Evolutionary conservation across 2,329 filamentous ascomycete genomes (phyloP), one percentile per base, ranked within the genome.

Genomic region (Aspergillus persii): DNA sequence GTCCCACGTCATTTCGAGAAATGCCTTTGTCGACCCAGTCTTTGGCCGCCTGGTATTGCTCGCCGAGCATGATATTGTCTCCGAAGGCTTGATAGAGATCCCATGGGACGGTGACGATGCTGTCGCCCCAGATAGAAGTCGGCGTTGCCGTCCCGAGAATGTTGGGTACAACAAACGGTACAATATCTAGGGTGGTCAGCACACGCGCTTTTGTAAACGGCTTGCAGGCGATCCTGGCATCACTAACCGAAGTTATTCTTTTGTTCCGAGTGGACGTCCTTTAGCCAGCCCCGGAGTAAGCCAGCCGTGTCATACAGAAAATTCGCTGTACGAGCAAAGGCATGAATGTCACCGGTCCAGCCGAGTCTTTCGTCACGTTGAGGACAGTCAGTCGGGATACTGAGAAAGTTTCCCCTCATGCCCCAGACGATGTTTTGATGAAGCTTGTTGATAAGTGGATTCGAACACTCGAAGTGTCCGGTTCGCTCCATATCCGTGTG

Each of bases 321-420:
- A 79, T 62, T 58, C 1, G 57, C 62, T 2, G 62, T 62, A 1
- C 53, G 78, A 0, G 75, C 72, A 58, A 86, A 86, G 0, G 77
- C 76, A 30, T 80, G 78, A 5, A 76, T 72, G 60, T 84, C 80
- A 18, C 84, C 80, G 0, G 79, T 82, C 84, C 83, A 83, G 36
- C 80, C 80, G 2, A 85, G 68, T 0, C 82, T 75, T 68, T 85
- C 83, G 56, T 85, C 82, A 0, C 82, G 76, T 60, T 85, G 82
- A 0, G 83, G 83, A 59, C 83, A 85, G 63, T 87, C 84, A 0
- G 84, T 86, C 0, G 84, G 84, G 0, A 86, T 72, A 0, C 77
- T 79, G 3, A 86, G 64, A 61, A 87, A 86, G 63, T 87, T 87
- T 0, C 83, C 83, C 47, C 78, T 77, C 79, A 86, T 84, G 3